phyloP scores from a whole-genome alignment of 2,329 filamentous ascomycete genomes.

The Claviceps pusilla region DNA sequence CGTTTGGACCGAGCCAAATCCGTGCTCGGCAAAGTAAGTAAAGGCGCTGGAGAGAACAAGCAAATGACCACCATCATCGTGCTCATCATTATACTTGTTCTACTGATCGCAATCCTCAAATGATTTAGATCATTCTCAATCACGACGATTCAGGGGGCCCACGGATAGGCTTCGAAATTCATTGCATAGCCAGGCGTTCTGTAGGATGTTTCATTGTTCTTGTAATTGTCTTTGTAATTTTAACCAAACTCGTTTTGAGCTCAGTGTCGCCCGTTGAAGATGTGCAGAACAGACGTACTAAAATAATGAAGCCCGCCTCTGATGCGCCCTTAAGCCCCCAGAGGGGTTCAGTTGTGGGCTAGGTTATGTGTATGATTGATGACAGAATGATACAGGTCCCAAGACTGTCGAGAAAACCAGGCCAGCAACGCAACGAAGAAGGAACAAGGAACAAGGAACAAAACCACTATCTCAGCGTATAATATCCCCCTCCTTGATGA shows the following conservation, averaged over 20 bases:
- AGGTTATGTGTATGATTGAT: not conserved
- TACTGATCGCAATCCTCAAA: constrained; percentile 73
- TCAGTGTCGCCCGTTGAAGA: not conserved
- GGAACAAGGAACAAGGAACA: not conserved
- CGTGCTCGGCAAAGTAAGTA: constrained; percentile 55
- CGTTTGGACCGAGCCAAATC: constrained; percentile 62
- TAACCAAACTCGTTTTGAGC: not conserved
- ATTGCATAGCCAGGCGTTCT: not conserved
- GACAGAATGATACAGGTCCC: no score
- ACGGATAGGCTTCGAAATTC: not conserved
- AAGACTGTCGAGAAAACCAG: not conserved
- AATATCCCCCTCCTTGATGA: constrained; percentile 57
- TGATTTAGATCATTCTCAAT: constrained; percentile 22
- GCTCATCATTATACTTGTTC: constrained; percentile 65
- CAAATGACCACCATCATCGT: constrained; percentile 71
- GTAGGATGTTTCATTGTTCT: not conserved
- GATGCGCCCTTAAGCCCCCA: not conserved
- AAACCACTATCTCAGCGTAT: constrained; percentile 41
- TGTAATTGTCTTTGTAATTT: not conserved
- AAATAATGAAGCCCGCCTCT: no score
- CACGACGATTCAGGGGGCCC: not conserved
- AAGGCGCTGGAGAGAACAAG: constrained; percentile 69
- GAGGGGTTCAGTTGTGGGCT: not conserved
- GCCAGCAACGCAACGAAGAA: not conserved
- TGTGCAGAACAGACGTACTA: not conserved